Evolutionary conservation across 2,329 filamentous ascomycete genomes (phyloP), one percentile per base, ranked within the genome.

Genomic region (Neonectria coccinea): DNA sequence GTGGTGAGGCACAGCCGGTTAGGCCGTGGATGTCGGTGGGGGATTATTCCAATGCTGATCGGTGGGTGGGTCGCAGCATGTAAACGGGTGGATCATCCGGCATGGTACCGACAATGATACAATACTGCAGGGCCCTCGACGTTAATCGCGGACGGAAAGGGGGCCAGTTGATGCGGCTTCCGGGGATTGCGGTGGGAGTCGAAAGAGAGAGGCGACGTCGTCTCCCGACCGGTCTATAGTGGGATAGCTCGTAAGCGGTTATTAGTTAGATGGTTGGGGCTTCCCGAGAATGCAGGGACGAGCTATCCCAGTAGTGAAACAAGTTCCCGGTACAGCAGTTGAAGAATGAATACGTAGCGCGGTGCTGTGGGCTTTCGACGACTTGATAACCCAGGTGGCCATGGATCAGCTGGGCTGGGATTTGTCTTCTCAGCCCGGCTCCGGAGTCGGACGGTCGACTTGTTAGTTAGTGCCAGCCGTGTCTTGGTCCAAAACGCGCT

Each of bases 1-100:
- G 51, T 67, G 54, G 50, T 62, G 61, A 69, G 69, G 64, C 66
- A 73, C 59, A 69, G 69, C 63, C 70, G 70, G 70, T 65, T 54
- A 66, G 55, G 67, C 70, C 70, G 70, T 68, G 59, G 61, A 59
- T 72, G 67, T 64, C 52, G 58, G 56, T 66, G 66, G 66, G 67
- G 58, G 52, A 58, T 66, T 54, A 41, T 39, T 48, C 53, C 47
- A 41, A 60, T 62, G 69, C 55, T 70, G 70, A 72, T 70, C 69
- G 53, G 67, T 57, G 70, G 31, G 29, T 29, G 29, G 67, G 59
- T 66, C 36, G 55, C 42, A 50, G 48, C 27, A 53, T 42, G 39
- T 51, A 33, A 51, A 33, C 29, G 7, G 54, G 57, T 67, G 61
- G 61, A 29, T 31, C 56, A 41, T 29, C 56, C 36, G 50, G 45